Conservation (phyloP, 495 filamentous ascomycete species). For the Lophiotrema nucula region DNA sequence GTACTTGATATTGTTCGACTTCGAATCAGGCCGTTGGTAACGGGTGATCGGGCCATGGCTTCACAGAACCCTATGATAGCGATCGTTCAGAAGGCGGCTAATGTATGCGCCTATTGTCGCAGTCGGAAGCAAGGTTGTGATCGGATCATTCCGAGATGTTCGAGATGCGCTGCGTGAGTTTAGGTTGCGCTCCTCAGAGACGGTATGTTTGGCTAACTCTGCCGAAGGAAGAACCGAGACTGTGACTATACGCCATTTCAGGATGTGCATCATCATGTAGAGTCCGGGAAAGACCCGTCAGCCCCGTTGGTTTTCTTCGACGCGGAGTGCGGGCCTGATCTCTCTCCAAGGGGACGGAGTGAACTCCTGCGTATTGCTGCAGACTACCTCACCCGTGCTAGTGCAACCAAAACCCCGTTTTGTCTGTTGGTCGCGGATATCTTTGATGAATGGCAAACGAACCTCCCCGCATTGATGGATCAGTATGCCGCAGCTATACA, state of each 20-base stretch:
- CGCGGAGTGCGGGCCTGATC: background rate
- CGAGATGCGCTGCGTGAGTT: background rate
- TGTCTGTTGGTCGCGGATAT: background rate
- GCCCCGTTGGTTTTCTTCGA: background rate
- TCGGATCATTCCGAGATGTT: background rate
- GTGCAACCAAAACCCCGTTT: background rate
- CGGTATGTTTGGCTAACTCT: background rate
- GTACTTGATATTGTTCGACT: background rate
- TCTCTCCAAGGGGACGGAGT: background rate
- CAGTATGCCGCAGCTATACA: background rate
- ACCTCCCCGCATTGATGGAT: background rate
- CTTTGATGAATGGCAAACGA: background rate
- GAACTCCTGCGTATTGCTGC: background rate
- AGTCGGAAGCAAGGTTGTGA: background rate
- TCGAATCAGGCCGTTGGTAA: background rate
- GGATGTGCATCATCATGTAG: background rate
- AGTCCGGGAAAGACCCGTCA: background rate
- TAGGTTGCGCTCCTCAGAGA: background rate
- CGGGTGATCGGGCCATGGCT: background rate
- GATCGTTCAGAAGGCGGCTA: background rate
- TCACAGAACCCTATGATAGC: background rate
- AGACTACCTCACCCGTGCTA: background rate
- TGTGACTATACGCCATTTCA: background rate
- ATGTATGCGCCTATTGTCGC: background rate
- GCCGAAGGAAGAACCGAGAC: background rate